Base-by-base conservation (phyloP, 345 rosid genomes). In the Hypericum androsaemum region DNA sequence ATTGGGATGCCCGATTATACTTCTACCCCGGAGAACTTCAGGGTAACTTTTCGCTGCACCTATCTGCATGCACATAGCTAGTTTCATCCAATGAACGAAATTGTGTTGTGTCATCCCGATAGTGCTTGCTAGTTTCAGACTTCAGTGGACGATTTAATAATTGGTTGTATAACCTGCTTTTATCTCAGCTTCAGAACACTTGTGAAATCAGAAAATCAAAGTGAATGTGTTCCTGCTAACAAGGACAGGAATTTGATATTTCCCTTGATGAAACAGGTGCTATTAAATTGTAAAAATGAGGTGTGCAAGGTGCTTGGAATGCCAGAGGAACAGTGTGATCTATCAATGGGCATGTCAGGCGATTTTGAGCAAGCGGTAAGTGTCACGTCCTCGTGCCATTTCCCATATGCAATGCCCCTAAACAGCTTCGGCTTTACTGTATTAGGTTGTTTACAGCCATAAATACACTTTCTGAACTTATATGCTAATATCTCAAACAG, bases 261-360 rank as follows among this genome's bases (percentile, higher is more conserved):
- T 50, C 40, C 14, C 13, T 10, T 50, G 15, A 47, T 14, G 28
- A 56, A 41, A 53, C 84, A 89, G 94, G 67, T 78, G 28, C 77
- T 89, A 43, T 53, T 74, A 44, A 82, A 72, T 60, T 89, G 94
- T 67, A 76, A 83, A 80, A 50, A 47, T 54, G 80, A 80, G 70
- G 87, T 86, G 46, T 89, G 94, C 78, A 77, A 86, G 85, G 90
- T 78, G 17, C 82, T 89, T 13, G 81, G 82, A 62, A 68, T 78
- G 71, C 47, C 60, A 37, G 94, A 78, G 80, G 80, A 79, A 56
- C 71, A 77, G 22, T 84, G 82, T 57, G 96, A 89, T 72, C 77
- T 89, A 38, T 89, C 97, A 10, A 89, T 86, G 96, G 96, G 96
- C 68, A 89, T 89, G 97, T 89, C 96, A 0, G 75, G 85, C 55